These are phyloP conservation scores for Lentinula raphanica DNA, from an alignment of 768 basidiomycete genomes.

Conservation along the genomic window DNA sequence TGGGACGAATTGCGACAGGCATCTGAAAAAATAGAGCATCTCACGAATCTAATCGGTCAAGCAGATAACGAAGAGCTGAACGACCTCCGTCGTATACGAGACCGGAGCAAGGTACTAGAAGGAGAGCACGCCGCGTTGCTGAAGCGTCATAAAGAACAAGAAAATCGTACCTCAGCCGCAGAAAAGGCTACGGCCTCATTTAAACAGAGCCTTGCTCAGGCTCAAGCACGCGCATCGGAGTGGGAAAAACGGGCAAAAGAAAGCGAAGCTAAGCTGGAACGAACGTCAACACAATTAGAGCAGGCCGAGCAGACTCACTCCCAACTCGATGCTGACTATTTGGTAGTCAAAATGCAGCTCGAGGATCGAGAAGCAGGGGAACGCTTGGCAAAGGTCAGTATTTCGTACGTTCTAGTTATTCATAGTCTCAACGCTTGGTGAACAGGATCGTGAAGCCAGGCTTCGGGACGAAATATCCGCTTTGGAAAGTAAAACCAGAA, in stretches of 20 bases:
- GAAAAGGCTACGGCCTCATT: slow-evolving; percentile 55
- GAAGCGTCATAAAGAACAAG: slow-evolving; percentile 70
- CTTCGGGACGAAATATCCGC: slow-evolving; percentile 59
- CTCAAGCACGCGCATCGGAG: slow-evolving; percentile 73
- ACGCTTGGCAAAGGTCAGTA: slow-evolving; percentile 57
- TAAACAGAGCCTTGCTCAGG: slow-evolving; percentile 61
- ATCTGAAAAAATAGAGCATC: slow-evolving; percentile 66
- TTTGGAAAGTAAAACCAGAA: slow-evolving; percentile 55
- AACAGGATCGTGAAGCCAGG: slow-evolving; percentile 67
- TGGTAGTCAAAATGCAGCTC: slow-evolving; percentile 61
- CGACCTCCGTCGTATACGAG: slow-evolving; percentile 63
- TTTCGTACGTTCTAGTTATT: not conserved
- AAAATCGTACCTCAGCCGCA: slow-evolving; percentile 41
- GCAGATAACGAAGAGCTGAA: slow-evolving; percentile 67
- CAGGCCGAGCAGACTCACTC: slow-evolving; percentile 58
- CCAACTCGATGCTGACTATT: slow-evolving; percentile 69
- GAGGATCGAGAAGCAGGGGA: slow-evolving; percentile 73
- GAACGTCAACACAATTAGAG: slow-evolving; percentile 56
- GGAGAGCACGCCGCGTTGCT: slow-evolving; percentile 62
- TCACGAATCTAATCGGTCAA: slow-evolving; percentile 56
- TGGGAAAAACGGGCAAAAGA: slow-evolving; percentile 80
- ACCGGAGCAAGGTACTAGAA: slow-evolving; percentile 58
- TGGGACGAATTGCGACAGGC: slow-evolving; percentile 75
- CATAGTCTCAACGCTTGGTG: not conserved
- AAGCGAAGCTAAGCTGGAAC: slow-evolving; percentile 58